A percentile compares a stretch with the other conserved stretches of the same genome.
Evolutionary conservation across 495 filamentous ascomycete genomes (phyloP).

Genomic region (Xylaria intraflava): DNA sequence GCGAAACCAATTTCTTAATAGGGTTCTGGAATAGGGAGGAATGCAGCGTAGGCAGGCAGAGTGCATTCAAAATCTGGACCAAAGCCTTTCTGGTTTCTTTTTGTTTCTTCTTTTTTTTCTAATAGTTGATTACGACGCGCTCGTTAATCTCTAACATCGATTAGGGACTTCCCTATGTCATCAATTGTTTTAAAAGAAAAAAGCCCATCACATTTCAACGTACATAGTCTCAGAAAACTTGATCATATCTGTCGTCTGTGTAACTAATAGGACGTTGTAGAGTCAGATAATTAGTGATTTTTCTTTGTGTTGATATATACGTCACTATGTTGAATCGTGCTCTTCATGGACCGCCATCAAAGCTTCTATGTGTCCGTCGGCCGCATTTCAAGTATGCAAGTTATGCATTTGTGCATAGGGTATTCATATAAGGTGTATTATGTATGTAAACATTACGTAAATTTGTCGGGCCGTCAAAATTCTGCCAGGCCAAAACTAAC

Average conservation of each 20-base stretch:
- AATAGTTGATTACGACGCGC: background rate
- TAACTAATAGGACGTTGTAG: no score
- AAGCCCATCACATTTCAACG: background rate
- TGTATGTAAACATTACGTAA: background rate
- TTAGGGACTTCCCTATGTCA: background rate
- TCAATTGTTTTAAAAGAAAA: background rate
- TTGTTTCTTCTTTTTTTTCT: background rate
- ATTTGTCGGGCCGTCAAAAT: background rate
- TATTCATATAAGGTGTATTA: no score
- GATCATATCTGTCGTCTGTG: background rate
- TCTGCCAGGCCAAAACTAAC: background rate
- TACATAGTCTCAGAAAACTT: background rate
- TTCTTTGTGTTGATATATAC: no score
- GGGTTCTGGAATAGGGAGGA: background rate
- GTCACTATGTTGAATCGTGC: no score
- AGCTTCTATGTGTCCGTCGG: no score
- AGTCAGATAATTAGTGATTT: no score
- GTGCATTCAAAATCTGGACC: slow-evolving; percentile 5
- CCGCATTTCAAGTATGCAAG: no score
- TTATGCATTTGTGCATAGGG: no score
- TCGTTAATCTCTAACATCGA: background rate
- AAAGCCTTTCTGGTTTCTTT: background rate
- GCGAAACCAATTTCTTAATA: slow-evolving; percentile 21
- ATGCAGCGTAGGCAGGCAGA: background rate
- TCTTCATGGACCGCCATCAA: no score